Conservation (phyloP, 495 filamentous ascomycete species). For the Penicillium soppii region DNA sequence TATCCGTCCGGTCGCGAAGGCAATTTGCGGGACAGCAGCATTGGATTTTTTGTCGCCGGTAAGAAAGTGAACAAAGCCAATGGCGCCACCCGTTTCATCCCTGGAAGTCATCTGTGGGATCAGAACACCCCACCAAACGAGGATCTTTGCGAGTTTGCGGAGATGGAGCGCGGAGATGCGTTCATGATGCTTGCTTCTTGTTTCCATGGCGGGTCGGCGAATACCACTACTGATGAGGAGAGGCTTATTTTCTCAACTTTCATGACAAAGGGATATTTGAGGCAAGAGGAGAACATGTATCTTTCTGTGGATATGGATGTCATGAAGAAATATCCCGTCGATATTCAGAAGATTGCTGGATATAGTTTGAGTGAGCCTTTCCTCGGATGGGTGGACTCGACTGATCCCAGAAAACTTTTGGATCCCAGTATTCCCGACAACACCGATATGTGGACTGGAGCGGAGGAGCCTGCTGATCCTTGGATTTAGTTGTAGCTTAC, state of each 20-base stretch:
- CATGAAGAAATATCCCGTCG: slow-evolving; percentile 7
- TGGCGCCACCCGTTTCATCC: slow-evolving; percentile 46
- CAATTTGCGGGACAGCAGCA: not conserved
- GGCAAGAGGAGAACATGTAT: slow-evolving; percentile 28
- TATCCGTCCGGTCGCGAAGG: not conserved
- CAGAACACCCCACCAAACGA: slow-evolving; percentile 14
- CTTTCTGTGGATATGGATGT: slow-evolving; percentile 16
- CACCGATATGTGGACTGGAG: too few relatives aligned
- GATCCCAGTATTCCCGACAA: too few relatives aligned
- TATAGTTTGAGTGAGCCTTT: slow-evolving; percentile 17
- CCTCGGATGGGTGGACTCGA: slow-evolving; percentile 13
- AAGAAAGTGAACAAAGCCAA: slow-evolving; percentile 32
- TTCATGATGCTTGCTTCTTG: slow-evolving; percentile 38
- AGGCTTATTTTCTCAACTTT: slow-evolving; percentile 30
- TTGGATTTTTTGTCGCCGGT: slow-evolving; percentile 36
- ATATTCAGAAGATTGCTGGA: slow-evolving; percentile 14
- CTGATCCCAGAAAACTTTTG: too few relatives aligned
- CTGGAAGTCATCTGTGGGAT: slow-evolving; percentile 41
- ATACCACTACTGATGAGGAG: slow-evolving; percentile 24
- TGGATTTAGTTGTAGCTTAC: too few relatives aligned
- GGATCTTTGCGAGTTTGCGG: slow-evolving; percentile 24
- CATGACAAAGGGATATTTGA: slow-evolving; percentile 30
- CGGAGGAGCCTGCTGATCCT: too few relatives aligned
- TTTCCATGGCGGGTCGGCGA: slow-evolving; percentile 38
- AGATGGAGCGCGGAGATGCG: slow-evolving; percentile 36